Evolutionary conservation across 148 eudicot genomes (phyloP), one percentile per base, ranked within the genome.

Genomic region (Rhododendron kiyosumense): DNA sequence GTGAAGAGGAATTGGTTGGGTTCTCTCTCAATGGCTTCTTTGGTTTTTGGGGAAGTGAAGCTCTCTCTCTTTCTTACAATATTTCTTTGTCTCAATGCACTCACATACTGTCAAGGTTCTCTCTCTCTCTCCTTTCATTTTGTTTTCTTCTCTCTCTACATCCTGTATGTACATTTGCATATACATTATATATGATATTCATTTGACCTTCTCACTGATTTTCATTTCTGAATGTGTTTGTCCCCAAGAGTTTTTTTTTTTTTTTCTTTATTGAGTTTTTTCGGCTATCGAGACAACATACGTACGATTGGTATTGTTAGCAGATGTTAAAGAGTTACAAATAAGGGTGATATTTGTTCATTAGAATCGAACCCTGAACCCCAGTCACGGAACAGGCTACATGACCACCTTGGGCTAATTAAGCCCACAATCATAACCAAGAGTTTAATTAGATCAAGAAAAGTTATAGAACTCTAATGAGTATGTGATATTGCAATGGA

Each of bases 21-120:
- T 13, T 6, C 26, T 51, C 43, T 51, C 63, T 49, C 30, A 61
- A 87, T 92, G 79, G 79, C 79, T 75, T 75, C 89, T 85, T 69
- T 83, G 82, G 84, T 84, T 85, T 76, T 80, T 81, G 86, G 82
- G 75, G 30, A 81, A 51, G 74, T 41, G 78, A 89, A 79, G 81
- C 81, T 90, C 71, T 77, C 79, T 41, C 65, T 80, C 75, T 89
- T 79, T 83, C 83, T 67, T 26, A 48, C 51, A 10, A 67, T 87
- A 15, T 76, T 71, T 82, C 83, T 85, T 67, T 89, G 87, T 83
- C 86, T 92, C 88, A 83, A 65, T 87, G 54, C 82, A 52, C 79
- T 85, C 79, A 61, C 88, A 54, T 41, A 84, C 88, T 88, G 81
- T 41, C 88, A 80, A 80, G 83, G 83, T 80, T 6, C 61, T 67